A percentile compares a stretch with the other conserved stretches of the same genome.
Evolutionary conservation across 768 basidiomycete species (phyloP).

Genomic region (Mrakia blollopis): DNA sequence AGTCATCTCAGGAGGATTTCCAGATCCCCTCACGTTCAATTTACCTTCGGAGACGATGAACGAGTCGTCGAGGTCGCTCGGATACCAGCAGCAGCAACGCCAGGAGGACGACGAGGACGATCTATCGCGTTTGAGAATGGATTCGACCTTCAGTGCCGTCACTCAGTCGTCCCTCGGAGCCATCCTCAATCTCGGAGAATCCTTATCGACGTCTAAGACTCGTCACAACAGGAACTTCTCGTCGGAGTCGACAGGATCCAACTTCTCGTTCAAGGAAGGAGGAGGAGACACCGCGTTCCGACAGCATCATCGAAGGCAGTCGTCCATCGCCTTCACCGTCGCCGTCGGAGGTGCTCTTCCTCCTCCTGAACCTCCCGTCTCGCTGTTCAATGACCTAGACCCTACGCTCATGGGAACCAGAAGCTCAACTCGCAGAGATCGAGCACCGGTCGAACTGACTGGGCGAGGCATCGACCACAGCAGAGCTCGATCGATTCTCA

Average conservation of each 20-base stretch:
- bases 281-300: not conserved
- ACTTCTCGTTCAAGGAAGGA: slow-evolving; percentile 23
- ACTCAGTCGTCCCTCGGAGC: slow-evolving; percentile 26
- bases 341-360: not conserved
- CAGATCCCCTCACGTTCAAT: slow-evolving; percentile 16
- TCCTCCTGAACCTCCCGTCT: slow-evolving; percentile 11
- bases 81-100: not conserved
- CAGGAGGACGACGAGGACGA: not conserved
- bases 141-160: slow-evolving; percentile 16
- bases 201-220: not conserved
- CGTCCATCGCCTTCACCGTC: slow-evolving; percentile 1
- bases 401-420: not conserved
- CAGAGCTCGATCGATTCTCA: slow-evolving; percentile 13
- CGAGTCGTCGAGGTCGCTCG: not conserved
- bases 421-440: too few species aligned
- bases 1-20: slow-evolving; percentile 17
- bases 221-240: slow-evolving; percentile 11
- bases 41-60: slow-evolving; percentile 9
- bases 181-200: slow-evolving; percentile 3
- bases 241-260: not conserved
- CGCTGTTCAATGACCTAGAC: slow-evolving; percentile 14
- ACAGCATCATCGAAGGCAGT: not conserved
- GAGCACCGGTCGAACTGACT: slow-evolving; percentile 22
- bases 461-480: slow-evolving; percentile 20
- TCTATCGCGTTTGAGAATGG: not conserved